Percentiles rank a stretch among this genome's conserved stretches.
phyloP scores from a whole-genome alignment of 148 eudicot species.

The Hydrangea macrophylla region DNA sequence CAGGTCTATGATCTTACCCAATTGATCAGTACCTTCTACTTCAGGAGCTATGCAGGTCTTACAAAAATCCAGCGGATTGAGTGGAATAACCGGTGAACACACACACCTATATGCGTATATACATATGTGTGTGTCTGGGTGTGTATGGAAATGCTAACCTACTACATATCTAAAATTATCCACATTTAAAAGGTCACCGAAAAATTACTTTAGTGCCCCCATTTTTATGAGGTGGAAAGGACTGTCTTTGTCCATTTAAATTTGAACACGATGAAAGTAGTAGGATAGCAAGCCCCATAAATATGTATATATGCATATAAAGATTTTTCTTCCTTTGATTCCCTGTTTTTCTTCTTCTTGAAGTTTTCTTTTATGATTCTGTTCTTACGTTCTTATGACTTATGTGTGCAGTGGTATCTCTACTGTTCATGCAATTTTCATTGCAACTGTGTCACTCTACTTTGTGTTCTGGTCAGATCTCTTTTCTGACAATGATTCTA shows the following conservation, averaged over 20 bases:
- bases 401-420: slow-evolving; percentile 68
- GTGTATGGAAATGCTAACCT: too few species aligned
- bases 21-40: slow-evolving; percentile 66
- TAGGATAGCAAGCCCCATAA: too few species aligned
- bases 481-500: slow-evolving; percentile 53
- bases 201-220: too few species aligned
- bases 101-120: too few species aligned
- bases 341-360: background rate
- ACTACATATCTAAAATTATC: too few species aligned
- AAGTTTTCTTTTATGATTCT: background rate
- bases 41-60: slow-evolving; percentile 65
- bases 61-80: slow-evolving; percentile 76
- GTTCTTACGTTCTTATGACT: slow-evolving; percentile 8
- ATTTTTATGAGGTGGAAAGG: too few species aligned
- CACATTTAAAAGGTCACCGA: too few species aligned
- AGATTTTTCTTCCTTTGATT: background rate
- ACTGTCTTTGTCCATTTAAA: too few species aligned
- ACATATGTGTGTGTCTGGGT: too few species aligned
- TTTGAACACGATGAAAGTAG: too few species aligned
- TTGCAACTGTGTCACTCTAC: slow-evolving; percentile 75
- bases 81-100: slow-evolving; percentile 86
- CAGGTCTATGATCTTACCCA: slow-evolving; percentile 83
- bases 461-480: slow-evolving; percentile 96
- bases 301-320: background rate
- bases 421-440: slow-evolving; percentile 87